phyloP scores from a whole-genome alignment of 2,329 filamentous ascomycete genomes.

The Zymoseptoria brevis region DNA sequence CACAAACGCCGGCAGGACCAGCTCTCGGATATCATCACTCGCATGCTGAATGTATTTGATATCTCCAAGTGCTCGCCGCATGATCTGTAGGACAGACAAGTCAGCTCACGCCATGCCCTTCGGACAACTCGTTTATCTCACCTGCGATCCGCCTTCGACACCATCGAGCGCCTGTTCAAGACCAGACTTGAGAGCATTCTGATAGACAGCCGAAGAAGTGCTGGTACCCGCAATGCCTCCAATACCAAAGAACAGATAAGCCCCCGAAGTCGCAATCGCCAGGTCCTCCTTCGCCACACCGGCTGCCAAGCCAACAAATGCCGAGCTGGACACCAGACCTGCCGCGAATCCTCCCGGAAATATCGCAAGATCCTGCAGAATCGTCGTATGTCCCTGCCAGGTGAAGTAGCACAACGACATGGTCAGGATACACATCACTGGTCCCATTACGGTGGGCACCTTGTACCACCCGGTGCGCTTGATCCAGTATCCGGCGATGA shows the following conservation, averaged over 20 bases:
- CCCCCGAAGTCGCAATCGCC: constrained; percentile 43
- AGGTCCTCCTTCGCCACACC: constrained; percentile 39
- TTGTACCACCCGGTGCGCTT: constrained; percentile 55
- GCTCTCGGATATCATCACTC: constrained; percentile 10
- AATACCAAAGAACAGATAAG: constrained; percentile 41
- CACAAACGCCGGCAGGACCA: constrained; percentile 23
- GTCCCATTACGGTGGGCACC: constrained; percentile 43
- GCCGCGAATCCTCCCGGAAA: constrained; percentile 46
- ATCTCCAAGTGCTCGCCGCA: constrained; percentile 33
- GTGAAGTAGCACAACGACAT: constrained; percentile 47
- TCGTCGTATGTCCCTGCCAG: constrained; percentile 54
- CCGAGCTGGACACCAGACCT: constrained; percentile 39
- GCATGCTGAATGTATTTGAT: constrained; percentile 33
- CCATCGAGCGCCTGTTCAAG: constrained; percentile 28
- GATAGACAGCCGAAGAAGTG: constrained; percentile 32
- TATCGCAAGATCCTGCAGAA: constrained; percentile 30
- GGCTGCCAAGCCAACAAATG: constrained; percentile 45
- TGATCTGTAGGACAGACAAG: constrained; percentile 29
- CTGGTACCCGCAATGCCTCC: constrained; percentile 37
- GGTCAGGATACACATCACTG: constrained; percentile 41
- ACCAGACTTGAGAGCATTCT: constrained; percentile 28
- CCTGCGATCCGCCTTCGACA: constrained; percentile 23
- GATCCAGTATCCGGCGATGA: constrained; percentile 53
- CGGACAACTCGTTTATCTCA: constrained; percentile 3
- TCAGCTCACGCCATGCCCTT: neutral